Evolutionary conservation across 179 eudicot genomes (phyloP).

Genomic region (Silene noctiflora): DNA sequence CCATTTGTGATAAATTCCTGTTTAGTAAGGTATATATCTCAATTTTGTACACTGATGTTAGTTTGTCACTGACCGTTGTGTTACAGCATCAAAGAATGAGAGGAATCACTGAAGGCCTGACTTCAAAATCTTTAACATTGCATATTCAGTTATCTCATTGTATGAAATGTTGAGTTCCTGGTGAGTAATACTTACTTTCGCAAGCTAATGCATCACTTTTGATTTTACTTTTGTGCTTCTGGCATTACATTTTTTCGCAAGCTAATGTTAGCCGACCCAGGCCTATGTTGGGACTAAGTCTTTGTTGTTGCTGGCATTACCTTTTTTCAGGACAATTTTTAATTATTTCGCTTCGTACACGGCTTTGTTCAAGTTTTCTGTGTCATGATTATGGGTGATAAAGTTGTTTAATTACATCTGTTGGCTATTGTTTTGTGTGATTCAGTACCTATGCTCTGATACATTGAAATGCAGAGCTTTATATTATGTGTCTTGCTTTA

Average conservation of each 20-base stretch:
- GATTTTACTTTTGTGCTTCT: neutral
- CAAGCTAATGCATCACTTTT: neutral
- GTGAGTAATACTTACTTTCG: conserved; percentile 22
- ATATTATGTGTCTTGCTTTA: neutral
- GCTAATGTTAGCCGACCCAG: no score
- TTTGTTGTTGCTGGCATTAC: neutral
- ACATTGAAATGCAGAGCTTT: neutral
- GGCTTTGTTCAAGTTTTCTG: neutral
- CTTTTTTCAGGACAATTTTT: neutral
- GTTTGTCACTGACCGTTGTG: conserved; percentile 2
- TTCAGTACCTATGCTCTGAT: no score
- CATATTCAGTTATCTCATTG: no score
- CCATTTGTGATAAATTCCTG: neutral
- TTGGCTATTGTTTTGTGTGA: neutral
- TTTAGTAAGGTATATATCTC: neutral
- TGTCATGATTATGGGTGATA: neutral
- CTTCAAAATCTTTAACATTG: conserved; percentile 18
- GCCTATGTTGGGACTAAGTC: no score
- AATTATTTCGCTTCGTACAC: neutral
- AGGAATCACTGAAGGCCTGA: conserved; percentile 18
- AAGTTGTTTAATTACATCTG: neutral
- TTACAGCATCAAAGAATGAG: conserved; percentile 25
- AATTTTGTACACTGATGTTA: neutral
- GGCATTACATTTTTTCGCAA: neutral
- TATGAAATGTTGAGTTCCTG: conserved; percentile 25